Evolutionary conservation across 306 rosid genomes (phyloP), one percentile per base, ranked within the genome.

Genomic region (Neltuma alba): DNA sequence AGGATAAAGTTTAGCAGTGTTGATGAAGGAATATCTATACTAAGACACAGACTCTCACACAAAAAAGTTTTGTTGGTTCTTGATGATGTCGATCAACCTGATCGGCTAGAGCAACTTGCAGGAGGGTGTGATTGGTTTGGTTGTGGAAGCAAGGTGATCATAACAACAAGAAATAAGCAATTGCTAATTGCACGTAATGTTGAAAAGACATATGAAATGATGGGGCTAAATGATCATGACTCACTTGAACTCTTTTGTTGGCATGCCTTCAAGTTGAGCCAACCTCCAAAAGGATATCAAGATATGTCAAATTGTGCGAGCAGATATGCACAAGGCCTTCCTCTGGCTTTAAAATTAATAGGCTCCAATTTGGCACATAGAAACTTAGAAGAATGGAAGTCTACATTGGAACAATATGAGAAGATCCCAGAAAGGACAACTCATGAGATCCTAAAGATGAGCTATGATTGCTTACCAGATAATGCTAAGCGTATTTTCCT

Each of bases 231-330:
- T 55, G n/a, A 55, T n/a, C n/a, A 13, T 7, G 52, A 74, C 5
- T 25, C 78, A 14, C 36, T 74, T n/a, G 33, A 72, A n/a, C 33
- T 50, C n/a, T 72, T 72, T 50, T 72, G 65, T 31, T 50, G 65
- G 65, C 1, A 52, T 21, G 50, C 67, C 25, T 74, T 74, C 28
- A 9, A 36, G 1, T 12, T 3, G 23, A 55, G 67, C 25, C 48
- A 67, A 10, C 72, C 72, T n/a, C 30, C 33, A 13, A 10, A 9
- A 67, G 25, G 30, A 2, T 40, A 20, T 4, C 50, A 67, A 40
- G 31, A 67, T 21, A 9, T n/a, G 30, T n/a, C 33, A 1, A 13
- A 0, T 23, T 16, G 10, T 40, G 72, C 1, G 5, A 23, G 40
- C 21, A n/a, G 30, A 1, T 67, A 40, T 67, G 72, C 72, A 8